Conservation (phyloP, 2,329 filamentous ascomycete species). For the Penicillium janthinellum region DNA sequence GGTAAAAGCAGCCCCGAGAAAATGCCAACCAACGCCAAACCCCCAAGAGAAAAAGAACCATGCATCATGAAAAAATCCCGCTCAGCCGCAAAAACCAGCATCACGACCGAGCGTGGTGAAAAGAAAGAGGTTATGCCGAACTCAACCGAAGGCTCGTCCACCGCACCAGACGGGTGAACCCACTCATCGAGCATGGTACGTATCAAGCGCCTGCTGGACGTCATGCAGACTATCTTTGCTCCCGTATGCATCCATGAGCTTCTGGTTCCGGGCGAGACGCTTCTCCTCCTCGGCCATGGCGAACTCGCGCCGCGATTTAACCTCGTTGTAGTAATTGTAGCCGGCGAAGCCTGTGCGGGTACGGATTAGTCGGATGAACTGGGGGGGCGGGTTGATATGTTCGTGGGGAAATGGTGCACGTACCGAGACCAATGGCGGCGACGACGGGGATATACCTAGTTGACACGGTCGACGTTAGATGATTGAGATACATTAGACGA, state of each 20-base stretch:
- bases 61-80: not conserved
- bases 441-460: conserved; percentile 24
- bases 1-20: not conserved
- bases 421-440: conserved; percentile 26
- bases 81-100: conserved; percentile 9
- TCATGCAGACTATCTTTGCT: conserved; percentile 47
- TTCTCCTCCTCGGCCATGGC: conserved; percentile 34
- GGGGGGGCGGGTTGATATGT: too few relatives aligned
- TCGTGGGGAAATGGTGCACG: not conserved
- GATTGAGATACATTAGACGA: not conserved
- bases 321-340: conserved; percentile 28
- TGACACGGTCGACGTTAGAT: not conserved
- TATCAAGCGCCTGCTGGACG: conserved; percentile 48
- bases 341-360: conserved; percentile 25
- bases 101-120: not conserved
- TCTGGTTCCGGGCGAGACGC: conserved; percentile 39
- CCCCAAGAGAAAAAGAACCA: not conserved
- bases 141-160: not conserved
- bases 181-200: conserved; percentile 45
- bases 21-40: not conserved
- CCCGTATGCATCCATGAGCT: conserved; percentile 52
- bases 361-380: conserved; percentile 4
- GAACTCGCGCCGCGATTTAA: conserved; percentile 12
- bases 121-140: not conserved
- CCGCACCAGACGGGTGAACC: not conserved